Evolutionary conservation across 495 filamentous ascomycete genomes (phyloP).

Genomic region (Bacidia gigantensis): DNA sequence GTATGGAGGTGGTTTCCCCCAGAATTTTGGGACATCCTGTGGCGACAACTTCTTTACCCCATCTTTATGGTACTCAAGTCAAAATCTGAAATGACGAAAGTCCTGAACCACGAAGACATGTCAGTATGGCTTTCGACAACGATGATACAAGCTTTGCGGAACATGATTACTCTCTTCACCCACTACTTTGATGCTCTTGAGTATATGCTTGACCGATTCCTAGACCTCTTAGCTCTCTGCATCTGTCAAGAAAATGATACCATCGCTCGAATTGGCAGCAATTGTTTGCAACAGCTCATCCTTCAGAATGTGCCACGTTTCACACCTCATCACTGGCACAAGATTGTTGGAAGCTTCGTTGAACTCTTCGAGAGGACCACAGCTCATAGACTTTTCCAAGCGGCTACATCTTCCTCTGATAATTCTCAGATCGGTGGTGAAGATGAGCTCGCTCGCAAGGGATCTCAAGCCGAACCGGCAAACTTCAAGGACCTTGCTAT

Average conservation of each 20-base stretch:
- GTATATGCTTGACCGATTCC: slow-evolving; percentile 90
- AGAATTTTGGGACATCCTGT: slow-evolving; percentile 97
- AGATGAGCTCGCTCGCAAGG: slow-evolving; percentile 11
- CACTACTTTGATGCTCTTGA: slow-evolving; percentile 93
- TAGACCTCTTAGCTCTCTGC: slow-evolving; percentile 84
- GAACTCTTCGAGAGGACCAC: slow-evolving; percentile 91
- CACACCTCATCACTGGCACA: slow-evolving; percentile 69
- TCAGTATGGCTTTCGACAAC: slow-evolving; percentile 99
- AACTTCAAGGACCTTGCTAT: slow-evolving; percentile 20
- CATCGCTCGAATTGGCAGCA: slow-evolving; percentile 92
- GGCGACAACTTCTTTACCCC: slow-evolving; percentile 89
- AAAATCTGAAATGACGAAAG: slow-evolving; percentile 88
- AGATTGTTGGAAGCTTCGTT: slow-evolving; percentile 89
- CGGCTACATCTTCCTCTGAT: slow-evolving; percentile 47
- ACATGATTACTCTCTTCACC: slow-evolving; percentile 96
- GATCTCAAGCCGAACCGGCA: slow-evolving; percentile 13
- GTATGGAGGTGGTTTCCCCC: slow-evolving; percentile 85
- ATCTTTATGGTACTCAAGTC: slow-evolving; percentile 98
- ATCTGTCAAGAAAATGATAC: slow-evolving; percentile 99
- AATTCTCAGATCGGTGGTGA: slow-evolving; percentile 17
- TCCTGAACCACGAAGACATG: slow-evolving; percentile 82
- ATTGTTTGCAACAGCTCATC: slow-evolving; percentile 92
- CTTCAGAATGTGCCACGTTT: slow-evolving; percentile 92
- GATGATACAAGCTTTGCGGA: slow-evolving; percentile 95
- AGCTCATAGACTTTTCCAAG: slow-evolving; percentile 84